Base-by-base conservation (phyloP, 176 grass and related monocot species). In the Cocos nucifera region DNA sequence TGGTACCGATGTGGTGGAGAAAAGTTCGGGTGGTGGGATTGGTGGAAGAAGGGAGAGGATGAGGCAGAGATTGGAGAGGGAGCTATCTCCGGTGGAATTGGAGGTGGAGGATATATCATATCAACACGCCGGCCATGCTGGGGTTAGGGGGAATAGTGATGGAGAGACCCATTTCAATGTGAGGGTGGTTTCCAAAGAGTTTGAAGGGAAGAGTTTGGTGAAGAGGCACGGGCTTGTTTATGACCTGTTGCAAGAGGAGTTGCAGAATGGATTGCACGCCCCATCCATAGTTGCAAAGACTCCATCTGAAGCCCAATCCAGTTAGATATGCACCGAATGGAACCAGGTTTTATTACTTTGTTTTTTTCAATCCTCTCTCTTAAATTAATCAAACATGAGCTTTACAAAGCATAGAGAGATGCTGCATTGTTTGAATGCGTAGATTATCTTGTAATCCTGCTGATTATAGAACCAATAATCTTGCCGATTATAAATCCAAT, bases 91-190 rank as follows among this genome's bases (percentile, higher is more conserved):
- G 0, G 15, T 85, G 6, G 73, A 88, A 20, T 61, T 91, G 52
- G 59, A 73, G 16, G 69, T 97, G 20, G 84, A 91, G 73, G 87
- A 97, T 68, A 77, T 96, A 64, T 96, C 83, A 0, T 29, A 96
- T 67, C 83, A 80, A 16, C 92, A 96, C 57, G 85, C 72, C 21
- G 84, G 92, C 44, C 87, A 91, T 63, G 65, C 83, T 2, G 92
- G 80, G 5, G 77, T 83, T 14, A 77, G 85, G 4, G 84, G 81
- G 28, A 71, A 58, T 56, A 75, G 65, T 60, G 80, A 73, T 5
- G 87, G 83, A 39, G 92, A 88, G 78, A 97, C 92, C 10, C 87
- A 97, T 73, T 97, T 91, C 55, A 97, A 97, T 73, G 69, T 97
- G 63, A 51, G 69, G 55, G 82, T 90, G 28, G 78, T 97, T 4